Percentiles rank a stretch among this genome's conserved stretches.
phyloP scores from a whole-genome alignment of 2,329 filamentous ascomycete species.

The Bipolaris oryzae region DNA sequence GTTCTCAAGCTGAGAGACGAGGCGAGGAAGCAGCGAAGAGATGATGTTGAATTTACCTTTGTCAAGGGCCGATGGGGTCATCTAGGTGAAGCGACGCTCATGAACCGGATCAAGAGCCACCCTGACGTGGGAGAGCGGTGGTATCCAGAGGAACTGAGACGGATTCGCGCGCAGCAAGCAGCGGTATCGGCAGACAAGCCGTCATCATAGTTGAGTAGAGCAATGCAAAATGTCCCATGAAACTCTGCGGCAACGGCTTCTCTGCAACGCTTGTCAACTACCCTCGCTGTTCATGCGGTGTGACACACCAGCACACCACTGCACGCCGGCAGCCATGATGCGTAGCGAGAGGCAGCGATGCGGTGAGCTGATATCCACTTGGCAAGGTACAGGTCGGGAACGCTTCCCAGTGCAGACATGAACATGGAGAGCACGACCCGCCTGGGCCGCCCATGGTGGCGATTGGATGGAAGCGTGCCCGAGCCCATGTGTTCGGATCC shows the following conservation, averaged over 20 bases:
- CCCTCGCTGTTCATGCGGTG: conserved; percentile 15
- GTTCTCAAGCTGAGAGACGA: conserved; percentile 67
- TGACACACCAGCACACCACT: conserved; percentile 12
- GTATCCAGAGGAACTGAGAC: conserved; percentile 54
- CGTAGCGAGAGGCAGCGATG: conserved; percentile 8
- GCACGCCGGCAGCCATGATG: conserved; percentile 1
- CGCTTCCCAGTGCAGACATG: conserved; percentile 6
- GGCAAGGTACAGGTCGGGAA: conserved; percentile 6
- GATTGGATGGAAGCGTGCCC: conserved; percentile 14
- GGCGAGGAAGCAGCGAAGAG: conserved; percentile 64
- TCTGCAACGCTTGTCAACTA: background rate
- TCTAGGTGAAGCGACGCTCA: conserved; percentile 80
- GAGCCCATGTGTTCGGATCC: conserved; percentile 17
- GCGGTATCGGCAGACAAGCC: conserved; percentile 10
- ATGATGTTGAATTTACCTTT: conserved; percentile 87
- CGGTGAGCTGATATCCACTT: conserved; percentile 14
- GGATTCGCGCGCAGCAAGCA: conserved; percentile 52
- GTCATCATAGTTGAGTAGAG: background rate
- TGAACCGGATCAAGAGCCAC: conserved; percentile 86
- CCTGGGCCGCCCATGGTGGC: background rate
- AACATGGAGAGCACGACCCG: conserved; percentile 2
- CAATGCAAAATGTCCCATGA: conserved; percentile 6
- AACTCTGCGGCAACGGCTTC: conserved; percentile 1
- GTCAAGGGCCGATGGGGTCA: conserved; percentile 68
- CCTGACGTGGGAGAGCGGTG: conserved; percentile 84